Percentiles rank a stretch among this genome's conserved stretches.
These are phyloP conservation scores for Willaertia magna DNA, from an alignment of 208 protist species.

Conservation along the genomic window DNA sequence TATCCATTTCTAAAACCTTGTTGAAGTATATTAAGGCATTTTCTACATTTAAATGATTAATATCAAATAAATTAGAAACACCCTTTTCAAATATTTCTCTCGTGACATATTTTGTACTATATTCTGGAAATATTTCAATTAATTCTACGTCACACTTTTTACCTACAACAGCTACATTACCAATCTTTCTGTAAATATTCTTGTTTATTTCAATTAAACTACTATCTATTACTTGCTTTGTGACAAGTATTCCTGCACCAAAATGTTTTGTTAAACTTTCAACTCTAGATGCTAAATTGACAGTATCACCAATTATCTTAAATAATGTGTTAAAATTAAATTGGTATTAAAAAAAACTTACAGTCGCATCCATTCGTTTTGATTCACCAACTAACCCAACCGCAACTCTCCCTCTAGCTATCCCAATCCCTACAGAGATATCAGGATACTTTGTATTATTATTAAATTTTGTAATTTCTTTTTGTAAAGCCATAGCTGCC, in stretches of 20 bases:
- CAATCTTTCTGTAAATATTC: neutral
- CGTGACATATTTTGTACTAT: no score
- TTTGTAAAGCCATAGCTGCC: neutral
- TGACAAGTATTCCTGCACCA: neutral
- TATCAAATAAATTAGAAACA: no score
- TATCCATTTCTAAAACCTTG: no score
- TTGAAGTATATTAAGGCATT: no score
- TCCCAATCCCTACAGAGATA: neutral
- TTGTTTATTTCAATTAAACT: neutral
- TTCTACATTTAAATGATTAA: no score
- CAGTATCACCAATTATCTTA: slow-evolving; percentile 22
- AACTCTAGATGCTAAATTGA: slow-evolving; percentile 21
- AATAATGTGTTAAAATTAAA: no score
- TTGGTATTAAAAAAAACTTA: no score
- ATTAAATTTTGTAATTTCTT: slow-evolving; percentile 38
- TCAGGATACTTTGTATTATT: slow-evolving; percentile 17
- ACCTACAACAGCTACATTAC: neutral
- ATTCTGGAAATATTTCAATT: neutral
- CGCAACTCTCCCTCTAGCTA: neutral
- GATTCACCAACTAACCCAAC: slow-evolving; percentile 16
- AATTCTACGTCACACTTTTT: neutral
- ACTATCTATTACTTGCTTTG: neutral
- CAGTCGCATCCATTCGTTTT: slow-evolving; percentile 14
- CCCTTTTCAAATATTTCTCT: no score
- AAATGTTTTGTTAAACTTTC: slow-evolving; percentile 23